Evolutionary conservation across 495 filamentous ascomycete genomes (phyloP).

Genomic region (Annulohypoxylon stygium): DNA sequence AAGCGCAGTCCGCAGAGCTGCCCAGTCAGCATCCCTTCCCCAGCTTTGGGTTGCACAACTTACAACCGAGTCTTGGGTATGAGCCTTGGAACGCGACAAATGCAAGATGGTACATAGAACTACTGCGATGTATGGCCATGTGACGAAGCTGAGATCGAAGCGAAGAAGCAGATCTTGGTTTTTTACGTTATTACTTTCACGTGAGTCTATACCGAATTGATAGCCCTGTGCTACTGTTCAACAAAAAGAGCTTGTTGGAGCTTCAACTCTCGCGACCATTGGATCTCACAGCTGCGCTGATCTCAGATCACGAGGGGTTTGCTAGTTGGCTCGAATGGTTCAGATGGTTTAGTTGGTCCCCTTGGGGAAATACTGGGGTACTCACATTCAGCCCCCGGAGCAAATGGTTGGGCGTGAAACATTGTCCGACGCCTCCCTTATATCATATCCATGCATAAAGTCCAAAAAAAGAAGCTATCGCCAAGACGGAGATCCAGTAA

Average conservation of each 20-base stretch:
- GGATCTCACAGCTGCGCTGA: constrained; percentile 30
- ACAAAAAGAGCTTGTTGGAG: constrained; percentile 16
- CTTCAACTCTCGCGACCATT: constrained; percentile 14
- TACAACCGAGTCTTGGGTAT: constrained; percentile 10
- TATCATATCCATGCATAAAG: constrained; percentile 10
- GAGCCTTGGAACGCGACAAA: constrained; percentile 18
- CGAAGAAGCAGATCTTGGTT: constrained; percentile 12
- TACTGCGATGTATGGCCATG: constrained; percentile 19
- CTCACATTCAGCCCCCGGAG: constrained; percentile 16
- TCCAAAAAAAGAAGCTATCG: constrained; percentile 42
- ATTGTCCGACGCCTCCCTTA: constrained; percentile 20
- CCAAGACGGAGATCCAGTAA: constrained; percentile 49
- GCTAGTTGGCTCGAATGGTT: background rate
- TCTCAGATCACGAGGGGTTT: constrained; percentile 37
- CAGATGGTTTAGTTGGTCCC: background rate
- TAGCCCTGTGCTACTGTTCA: constrained; percentile 11
- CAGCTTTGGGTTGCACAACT: constrained; percentile 37
- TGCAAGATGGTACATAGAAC: constrained; percentile 12
- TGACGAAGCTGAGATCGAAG: constrained; percentile 25
- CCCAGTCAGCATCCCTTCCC: constrained; percentile 28
- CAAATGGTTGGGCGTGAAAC: constrained; percentile 16
- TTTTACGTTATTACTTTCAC: constrained; percentile 22
- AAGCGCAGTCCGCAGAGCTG: constrained; percentile 15
- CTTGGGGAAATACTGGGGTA: constrained; percentile 39
- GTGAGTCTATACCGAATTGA: constrained; percentile 15